Conservation (phyloP, 495 filamentous ascomycete genomes). For the Hypoxylon subgilvum region DNA sequence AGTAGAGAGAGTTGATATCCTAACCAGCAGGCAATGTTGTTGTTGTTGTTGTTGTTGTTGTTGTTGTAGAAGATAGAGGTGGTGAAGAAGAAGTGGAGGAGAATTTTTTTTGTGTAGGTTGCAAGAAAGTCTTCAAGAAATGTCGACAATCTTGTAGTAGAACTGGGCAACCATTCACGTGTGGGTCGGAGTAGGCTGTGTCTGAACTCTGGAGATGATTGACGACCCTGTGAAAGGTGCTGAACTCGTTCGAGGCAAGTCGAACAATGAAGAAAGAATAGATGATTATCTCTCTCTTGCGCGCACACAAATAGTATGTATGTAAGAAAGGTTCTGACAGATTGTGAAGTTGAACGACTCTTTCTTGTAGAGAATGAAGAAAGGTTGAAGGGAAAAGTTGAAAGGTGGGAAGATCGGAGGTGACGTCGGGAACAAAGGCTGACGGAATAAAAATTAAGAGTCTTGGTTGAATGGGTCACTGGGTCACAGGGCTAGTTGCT, state of each 20-base stretch:
- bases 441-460: too few species aligned
- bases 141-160: neutral
- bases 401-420: conserved; percentile 9
- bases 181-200: neutral
- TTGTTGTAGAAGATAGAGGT: neutral
- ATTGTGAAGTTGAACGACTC: too few species aligned
- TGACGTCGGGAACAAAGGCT: conserved; percentile 32
- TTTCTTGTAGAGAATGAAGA: conserved; percentile 3
- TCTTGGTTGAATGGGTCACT: too few species aligned
- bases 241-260: conserved; percentile 15
- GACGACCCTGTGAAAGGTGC: neutral
- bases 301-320: too few species aligned
- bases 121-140: conserved; percentile 6
- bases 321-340: too few species aligned
- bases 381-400: neutral
- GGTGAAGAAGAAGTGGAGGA: neutral
- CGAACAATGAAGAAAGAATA: neutral
- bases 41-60: too few species aligned
- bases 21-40: too few species aligned
- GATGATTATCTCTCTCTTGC: too few species aligned
- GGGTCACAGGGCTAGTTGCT: too few species aligned
- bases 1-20: too few species aligned
- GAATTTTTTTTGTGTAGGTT: neutral
- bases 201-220: conserved; percentile 11
- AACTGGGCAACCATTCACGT: conserved; percentile 17